phyloP scores from a whole-genome alignment of 169 alveolate genomes.

The Cryptosporidium meleagridis region DNA sequence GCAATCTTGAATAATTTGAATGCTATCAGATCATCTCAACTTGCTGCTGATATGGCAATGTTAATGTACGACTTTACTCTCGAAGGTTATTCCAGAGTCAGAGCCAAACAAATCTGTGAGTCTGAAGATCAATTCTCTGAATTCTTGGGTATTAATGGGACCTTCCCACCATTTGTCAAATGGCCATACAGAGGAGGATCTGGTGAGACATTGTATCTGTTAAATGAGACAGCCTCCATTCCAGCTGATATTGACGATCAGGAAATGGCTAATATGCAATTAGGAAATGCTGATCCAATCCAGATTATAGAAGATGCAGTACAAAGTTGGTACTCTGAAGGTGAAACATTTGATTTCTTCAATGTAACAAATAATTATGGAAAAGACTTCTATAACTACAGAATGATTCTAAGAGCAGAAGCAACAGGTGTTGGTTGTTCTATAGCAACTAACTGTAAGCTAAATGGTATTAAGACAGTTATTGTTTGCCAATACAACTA shows the following conservation, averaged over 20 bases:
- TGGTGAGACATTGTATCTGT: constrained; percentile 48
- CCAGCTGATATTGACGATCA: constrained; percentile 65
- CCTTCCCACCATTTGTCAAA: constrained; percentile 62
- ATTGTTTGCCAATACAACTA: constrained; percentile 71
- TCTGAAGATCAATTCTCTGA: constrained; percentile 9
- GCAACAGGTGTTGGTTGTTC: constrained; percentile 81
- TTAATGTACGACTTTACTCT: constrained; percentile 48
- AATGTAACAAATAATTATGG: constrained; percentile 39
- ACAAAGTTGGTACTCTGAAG: constrained; percentile 49
- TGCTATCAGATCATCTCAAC: constrained; percentile 53
- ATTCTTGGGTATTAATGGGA: constrained; percentile 35
- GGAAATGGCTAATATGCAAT: constrained; percentile 33
- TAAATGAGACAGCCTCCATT: constrained; percentile 29
- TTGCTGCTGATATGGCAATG: constrained; percentile 75
- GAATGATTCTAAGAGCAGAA: constrained; percentile 78
- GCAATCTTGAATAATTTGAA: constrained; percentile 28
- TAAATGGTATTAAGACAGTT: constrained; percentile 19
- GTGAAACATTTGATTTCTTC: constrained; percentile 39
- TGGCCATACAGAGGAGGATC: constrained; percentile 75
- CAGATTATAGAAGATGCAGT: constrained; percentile 46
- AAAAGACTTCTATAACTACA: constrained; percentile 40
- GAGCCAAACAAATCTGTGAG: constrained; percentile 65
- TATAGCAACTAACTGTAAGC: constrained; percentile 78
- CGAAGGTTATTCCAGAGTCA: constrained; percentile 61
- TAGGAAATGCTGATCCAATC: constrained; percentile 37